A percentile compares a stretch with the other conserved stretches of the same genome.
phyloP scores from a whole-genome alignment of 2,329 filamentous ascomycete genomes.

The Penicillium sp. region DNA sequence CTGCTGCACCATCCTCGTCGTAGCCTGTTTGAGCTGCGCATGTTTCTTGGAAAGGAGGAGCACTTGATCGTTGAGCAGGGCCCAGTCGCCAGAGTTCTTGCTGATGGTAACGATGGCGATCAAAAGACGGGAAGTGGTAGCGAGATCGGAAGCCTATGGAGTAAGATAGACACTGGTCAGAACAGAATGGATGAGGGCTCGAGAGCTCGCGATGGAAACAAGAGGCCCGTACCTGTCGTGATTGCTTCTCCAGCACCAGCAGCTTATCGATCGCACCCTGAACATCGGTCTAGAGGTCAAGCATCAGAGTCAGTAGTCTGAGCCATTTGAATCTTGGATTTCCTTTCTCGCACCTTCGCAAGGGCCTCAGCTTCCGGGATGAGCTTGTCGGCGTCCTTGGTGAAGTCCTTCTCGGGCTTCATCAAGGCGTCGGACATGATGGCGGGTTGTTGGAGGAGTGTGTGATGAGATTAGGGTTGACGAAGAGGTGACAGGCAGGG shows the following conservation, averaged over 20 bases:
- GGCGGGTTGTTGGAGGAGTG: constrained; percentile 31
- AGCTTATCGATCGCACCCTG: constrained; percentile 93
- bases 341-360: constrained; percentile 68
- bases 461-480: constrained; percentile 7
- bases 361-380: constrained; percentile 89
- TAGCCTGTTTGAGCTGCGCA: constrained; percentile 98
- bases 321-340: not conserved
- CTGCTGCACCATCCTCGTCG: constrained; percentile 97
- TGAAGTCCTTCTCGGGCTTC: constrained; percentile 99
- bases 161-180: constrained; percentile 14
- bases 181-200: not conserved
- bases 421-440: constrained; percentile 80
- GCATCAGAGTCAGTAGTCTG: constrained; percentile 23
- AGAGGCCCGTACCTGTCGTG: constrained; percentile 74
- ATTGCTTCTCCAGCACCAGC: constrained; percentile 89
- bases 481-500: too few relatives aligned
- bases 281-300: constrained; percentile 61
- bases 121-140: constrained; percentile 88
- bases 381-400: constrained; percentile 90
- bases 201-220: constrained; percentile 13
- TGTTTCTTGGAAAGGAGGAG: constrained; percentile 98
- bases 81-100: constrained; percentile 92
- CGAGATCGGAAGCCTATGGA: constrained; percentile 84
- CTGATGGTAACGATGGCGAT: constrained; percentile 90
- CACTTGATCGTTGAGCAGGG: constrained; percentile 93